phyloP scores from a whole-genome alignment of 1,284 basidiomycete species.

The Neolentinus lepideus region DNA sequence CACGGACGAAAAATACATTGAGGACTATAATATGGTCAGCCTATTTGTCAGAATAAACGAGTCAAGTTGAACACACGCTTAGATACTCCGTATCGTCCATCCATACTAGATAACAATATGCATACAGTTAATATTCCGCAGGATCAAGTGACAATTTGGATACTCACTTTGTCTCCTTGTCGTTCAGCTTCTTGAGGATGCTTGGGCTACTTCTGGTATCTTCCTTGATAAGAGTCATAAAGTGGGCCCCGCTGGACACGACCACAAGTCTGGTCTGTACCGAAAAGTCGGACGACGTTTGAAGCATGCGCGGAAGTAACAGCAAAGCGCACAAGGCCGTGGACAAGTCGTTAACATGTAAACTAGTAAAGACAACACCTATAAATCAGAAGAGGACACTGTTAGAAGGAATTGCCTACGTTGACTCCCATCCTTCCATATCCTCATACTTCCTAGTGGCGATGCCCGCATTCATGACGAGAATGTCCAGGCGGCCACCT shows the following conservation, averaged over 20 bases:
- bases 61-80: slow-evolving; percentile 24
- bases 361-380: slow-evolving; percentile 7
- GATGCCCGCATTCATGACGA: slow-evolving; percentile 26
- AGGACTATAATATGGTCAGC: slow-evolving; percentile 6
- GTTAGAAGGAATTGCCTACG: slow-evolving; percentile 11
- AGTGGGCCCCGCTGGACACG: slow-evolving; percentile 18
- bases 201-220: slow-evolving; percentile 11
- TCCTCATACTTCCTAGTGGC: slow-evolving; percentile 13
- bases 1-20: slow-evolving; percentile 34
- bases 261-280: slow-evolving; percentile 18
- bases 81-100: slow-evolving; percentile 22
- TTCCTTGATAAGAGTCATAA: slow-evolving; percentile 12
- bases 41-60: slow-evolving; percentile 10
- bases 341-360: slow-evolving; percentile 25
- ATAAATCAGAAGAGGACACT: not conserved
- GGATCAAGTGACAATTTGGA: not conserved
- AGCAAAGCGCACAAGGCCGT: slow-evolving; percentile 19
- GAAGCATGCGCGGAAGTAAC: slow-evolving; percentile 19
- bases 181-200: slow-evolving; percentile 24
- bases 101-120: slow-evolving; percentile 11
- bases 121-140: not conserved
- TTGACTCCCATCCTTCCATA: slow-evolving; percentile 23
- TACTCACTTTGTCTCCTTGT: too few relatives aligned
- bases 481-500: slow-evolving; percentile 21
- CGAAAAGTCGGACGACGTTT: slow-evolving; percentile 9